Percentiles rank a stretch among this genome's conserved stretches.
phyloP scores from a whole-genome alignment of 768 basidiomycete genomes.

The Nidularia sp. region DNA sequence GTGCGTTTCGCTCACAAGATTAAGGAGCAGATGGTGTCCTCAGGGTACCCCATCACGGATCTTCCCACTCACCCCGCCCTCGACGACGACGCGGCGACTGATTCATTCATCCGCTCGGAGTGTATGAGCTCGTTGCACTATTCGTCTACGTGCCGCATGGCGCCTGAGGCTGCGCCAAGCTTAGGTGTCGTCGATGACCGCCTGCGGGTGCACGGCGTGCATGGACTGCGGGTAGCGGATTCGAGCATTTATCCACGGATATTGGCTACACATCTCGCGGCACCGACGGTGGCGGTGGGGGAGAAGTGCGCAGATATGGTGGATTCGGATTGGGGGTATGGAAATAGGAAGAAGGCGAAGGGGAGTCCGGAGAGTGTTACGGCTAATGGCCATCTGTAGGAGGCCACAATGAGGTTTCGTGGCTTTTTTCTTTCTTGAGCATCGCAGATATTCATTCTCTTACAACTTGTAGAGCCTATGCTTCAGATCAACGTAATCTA shows the following conservation, averaged over 20 bases:
- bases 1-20: conserved; percentile 16
- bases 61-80: conserved; percentile 16
- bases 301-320: conserved; percentile 35
- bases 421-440: too few relatives aligned
- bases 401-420: too few relatives aligned
- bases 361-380: too few relatives aligned
- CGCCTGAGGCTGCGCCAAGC: conserved; percentile 10
- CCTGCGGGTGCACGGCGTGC: conserved; percentile 40
- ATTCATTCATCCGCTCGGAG: conserved; percentile 19
- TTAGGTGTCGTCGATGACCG: conserved; percentile 43
- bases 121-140: conserved; percentile 27
- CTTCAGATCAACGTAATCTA: too few relatives aligned
- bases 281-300: conserved; percentile 25
- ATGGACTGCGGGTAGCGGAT: conserved; percentile 37
- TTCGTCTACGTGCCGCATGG: conserved; percentile 32
- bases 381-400: too few relatives aligned
- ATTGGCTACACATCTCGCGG: conserved; percentile 24
- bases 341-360: too few relatives aligned
- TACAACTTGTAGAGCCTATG: too few relatives aligned
- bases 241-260: conserved; percentile 23
- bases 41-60: conserved; percentile 15
- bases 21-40: conserved; percentile 11
- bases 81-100: conserved; percentile 22
- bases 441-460: too few relatives aligned
- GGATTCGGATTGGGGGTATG: too few relatives aligned